A percentile compares a stretch with the other conserved stretches of the same genome.
phyloP scores from a whole-genome alignment of 1,284 basidiomycete species.

The Tranzscheliella williamsii region DNA sequence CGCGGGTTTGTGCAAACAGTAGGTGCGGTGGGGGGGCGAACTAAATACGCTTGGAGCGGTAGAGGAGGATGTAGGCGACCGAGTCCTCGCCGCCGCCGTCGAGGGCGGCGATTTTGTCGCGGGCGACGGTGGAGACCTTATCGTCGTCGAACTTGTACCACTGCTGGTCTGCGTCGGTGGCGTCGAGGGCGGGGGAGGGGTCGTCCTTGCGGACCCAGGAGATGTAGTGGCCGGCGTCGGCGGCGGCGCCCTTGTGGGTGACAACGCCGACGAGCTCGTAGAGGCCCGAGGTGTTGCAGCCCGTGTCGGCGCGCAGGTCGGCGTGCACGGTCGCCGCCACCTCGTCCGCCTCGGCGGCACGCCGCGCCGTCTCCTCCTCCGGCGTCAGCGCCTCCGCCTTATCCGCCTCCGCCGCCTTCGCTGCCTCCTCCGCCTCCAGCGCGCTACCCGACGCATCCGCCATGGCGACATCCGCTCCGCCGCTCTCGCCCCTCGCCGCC shows the following conservation, averaged over 20 bases:
- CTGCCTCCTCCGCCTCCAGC: neutral
- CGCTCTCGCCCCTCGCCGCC: slow-evolving; percentile 42
- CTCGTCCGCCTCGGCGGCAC: slow-evolving; percentile 38
- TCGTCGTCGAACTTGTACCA: slow-evolving; percentile 61
- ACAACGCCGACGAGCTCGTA: slow-evolving; percentile 91
- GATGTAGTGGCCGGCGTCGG: slow-evolving; percentile 92
- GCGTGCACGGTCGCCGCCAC: slow-evolving; percentile 67
- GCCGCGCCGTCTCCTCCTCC: slow-evolving; percentile 67
- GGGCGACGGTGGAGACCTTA: slow-evolving; percentile 43
- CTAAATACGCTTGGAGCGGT: slow-evolving; percentile 48
- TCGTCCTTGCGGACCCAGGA: slow-evolving; percentile 69
- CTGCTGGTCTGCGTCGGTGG: slow-evolving; percentile 39
- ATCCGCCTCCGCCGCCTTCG: slow-evolving; percentile 5
- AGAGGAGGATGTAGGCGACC: slow-evolving; percentile 57
- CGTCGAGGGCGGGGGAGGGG: slow-evolving; percentile 4
- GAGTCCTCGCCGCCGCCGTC: slow-evolving; percentile 59
- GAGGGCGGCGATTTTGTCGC: slow-evolving; percentile 53
- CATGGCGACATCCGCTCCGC: slow-evolving; percentile 64
- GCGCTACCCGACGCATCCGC: slow-evolving; percentile 63
- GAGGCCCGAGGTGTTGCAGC: slow-evolving; percentile 73
- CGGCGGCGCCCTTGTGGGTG: slow-evolving; percentile 93
- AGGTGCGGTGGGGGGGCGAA: no score
- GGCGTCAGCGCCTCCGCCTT: slow-evolving; percentile 66
- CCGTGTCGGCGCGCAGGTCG: slow-evolving; percentile 71
- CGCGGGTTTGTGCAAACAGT: no score